Percentiles rank a stretch among this genome's conserved stretches.
phyloP scores from a whole-genome alignment of 768 basidiomycete genomes.

The Termitomyces sp. region DNA sequence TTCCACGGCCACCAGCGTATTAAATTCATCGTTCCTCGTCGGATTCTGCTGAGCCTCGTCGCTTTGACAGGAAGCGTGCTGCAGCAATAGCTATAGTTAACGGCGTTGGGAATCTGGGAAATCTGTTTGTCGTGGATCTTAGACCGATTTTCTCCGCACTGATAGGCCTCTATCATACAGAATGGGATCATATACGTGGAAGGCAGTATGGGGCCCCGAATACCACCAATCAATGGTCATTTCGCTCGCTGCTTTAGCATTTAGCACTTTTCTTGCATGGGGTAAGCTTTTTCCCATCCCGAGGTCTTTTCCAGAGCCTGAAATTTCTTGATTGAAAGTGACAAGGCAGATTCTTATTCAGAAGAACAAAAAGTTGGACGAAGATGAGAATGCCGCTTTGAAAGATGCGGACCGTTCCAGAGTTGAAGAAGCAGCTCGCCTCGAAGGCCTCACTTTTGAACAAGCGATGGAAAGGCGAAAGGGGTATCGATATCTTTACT shows the following conservation, averaged over 20 bases:
- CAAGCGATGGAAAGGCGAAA: constrained; percentile 52
- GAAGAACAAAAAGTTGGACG: constrained; percentile 48
- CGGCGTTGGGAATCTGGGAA: constrained; percentile 51
- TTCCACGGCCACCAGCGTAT: constrained; percentile 58
- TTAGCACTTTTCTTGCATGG: constrained; percentile 27
- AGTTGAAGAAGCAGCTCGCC: constrained; percentile 51
- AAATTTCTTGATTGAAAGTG: constrained; percentile 18
- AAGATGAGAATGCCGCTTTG: constrained; percentile 38
- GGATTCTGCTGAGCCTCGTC: not conserved
- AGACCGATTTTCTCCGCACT: not conserved
- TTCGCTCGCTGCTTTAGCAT: constrained; percentile 28
- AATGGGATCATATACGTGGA: constrained; percentile 60
- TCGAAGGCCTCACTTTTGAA: constrained; percentile 57
- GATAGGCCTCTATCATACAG: constrained; percentile 22
- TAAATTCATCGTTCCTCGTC: not conserved
- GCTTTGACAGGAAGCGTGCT: constrained; percentile 34
- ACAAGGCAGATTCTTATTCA: constrained; percentile 43
- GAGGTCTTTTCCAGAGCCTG: not conserved
- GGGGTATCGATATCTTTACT: constrained; percentile 57
- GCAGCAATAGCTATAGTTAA: constrained; percentile 63
- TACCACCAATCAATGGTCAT: constrained; percentile 64
- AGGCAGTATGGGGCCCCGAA: constrained; percentile 52
- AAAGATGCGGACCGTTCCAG: constrained; percentile 41
- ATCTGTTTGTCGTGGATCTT: constrained; percentile 34
- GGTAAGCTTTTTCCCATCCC: constrained; percentile 17